Percentiles rank a stretch among this genome's conserved stretches.
Evolutionary conservation across 768 basidiomycete species (phyloP).

Genomic region (Gloeopeniophorella convolvens): DNA sequence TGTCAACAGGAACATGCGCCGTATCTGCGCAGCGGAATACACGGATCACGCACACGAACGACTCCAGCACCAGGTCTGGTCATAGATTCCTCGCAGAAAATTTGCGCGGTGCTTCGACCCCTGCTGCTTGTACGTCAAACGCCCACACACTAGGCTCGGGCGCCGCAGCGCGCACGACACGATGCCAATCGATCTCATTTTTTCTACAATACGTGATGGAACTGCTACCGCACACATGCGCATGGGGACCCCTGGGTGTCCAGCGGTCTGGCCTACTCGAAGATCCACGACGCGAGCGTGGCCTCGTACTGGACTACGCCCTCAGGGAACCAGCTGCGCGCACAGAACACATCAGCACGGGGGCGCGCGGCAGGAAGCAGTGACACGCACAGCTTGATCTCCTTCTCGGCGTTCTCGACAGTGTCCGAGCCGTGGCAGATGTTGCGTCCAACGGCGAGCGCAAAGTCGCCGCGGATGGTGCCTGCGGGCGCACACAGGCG

Average conservation of each 20-base stretch:
- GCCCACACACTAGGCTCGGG: no score
- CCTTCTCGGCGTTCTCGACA: constrained; percentile 87
- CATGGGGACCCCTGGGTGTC: no score
- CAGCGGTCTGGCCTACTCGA: constrained; percentile 57
- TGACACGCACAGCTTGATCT: constrained; percentile 74
- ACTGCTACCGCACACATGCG: neutral
- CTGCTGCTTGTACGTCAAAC: no score
- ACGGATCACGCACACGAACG: no score
- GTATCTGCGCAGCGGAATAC: no score
- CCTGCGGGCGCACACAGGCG: constrained; percentile 44
- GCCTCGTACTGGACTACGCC: constrained; percentile 66
- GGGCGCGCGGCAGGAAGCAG: neutral
- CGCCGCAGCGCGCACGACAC: no score
- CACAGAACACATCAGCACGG: constrained; percentile 14
- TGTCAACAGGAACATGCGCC: no score
- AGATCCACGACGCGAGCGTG: constrained; percentile 66
- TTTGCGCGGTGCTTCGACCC: no score
- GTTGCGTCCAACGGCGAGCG: constrained; percentile 91
- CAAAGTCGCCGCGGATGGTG: constrained; percentile 94
- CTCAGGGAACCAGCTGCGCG: constrained; percentile 84
- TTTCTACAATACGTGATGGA: constrained; percentile 2
- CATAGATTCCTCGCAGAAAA: no score
- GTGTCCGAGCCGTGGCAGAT: constrained; percentile 90
- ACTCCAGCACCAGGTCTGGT: no score
- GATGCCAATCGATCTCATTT: no score